Evolutionary conservation across 2,329 filamentous ascomycete genomes (phyloP), one percentile per base, ranked within the genome.

Genomic region (Xylariomycetidae sp.): DNA sequence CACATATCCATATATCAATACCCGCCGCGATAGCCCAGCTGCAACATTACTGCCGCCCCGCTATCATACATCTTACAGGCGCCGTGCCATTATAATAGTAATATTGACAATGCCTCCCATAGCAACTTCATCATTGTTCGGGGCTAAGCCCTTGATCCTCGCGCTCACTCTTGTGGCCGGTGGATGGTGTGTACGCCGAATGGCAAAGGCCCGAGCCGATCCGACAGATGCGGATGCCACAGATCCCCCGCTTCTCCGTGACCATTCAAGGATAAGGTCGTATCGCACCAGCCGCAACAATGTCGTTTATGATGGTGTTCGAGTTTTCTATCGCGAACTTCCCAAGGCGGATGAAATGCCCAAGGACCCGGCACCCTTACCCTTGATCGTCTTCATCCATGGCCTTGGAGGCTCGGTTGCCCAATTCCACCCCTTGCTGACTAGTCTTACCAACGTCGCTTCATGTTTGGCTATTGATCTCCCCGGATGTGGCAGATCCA

Each of bases 341-440:
- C 75, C 80, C 14, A 88, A 96, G 53, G 79, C 82, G n/a, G 76
- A 81, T 39, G 85, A 92, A 57, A 71, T 97, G 4, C 88, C 87
- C 3, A 73, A 69, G 26, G 71, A 80, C 41, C 85, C 87, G 2
- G 72, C 75, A 1, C 81, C 85, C 0, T 63, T 96, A 9, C 92
- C 92, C 2, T 65, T 98, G 8, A 66, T 97, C 4, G 88, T 97
- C 27, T 95, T 94, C 54, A 71, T 97, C 37, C 92, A 97, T 53
- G 92, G 92, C 2, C 72, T 97, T 8, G 92, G 90, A n/a, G 92
- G 92, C 30, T 94, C 87, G 1, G 74, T 88, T 16, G 83, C 88
- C 9, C 92, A 97, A 54, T 97, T 96, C 54, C 75, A 86, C 35
- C 78, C 85, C 18, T 65, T 97, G 5, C 64, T 97, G 12, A 83